Evolutionary conservation across 768 basidiomycete species (phyloP).

Genomic region (Mycena alexandri): DNA sequence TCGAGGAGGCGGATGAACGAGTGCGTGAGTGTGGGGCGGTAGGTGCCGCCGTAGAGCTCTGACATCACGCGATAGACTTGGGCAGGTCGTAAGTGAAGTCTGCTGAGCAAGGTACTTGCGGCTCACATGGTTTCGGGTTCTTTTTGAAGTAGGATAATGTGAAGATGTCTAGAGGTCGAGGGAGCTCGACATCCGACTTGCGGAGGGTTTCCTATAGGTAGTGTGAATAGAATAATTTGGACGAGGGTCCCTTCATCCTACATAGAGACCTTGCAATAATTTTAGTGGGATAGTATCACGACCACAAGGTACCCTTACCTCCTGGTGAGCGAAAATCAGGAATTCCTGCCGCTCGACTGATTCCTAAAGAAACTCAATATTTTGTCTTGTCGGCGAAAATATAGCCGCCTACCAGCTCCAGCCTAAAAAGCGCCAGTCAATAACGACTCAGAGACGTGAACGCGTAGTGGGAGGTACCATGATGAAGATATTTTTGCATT

Average conservation of each 20-base stretch:
- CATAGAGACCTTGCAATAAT: conserved; percentile 19
- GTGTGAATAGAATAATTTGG: background rate
- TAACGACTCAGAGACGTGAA: background rate
- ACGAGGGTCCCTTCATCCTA: background rate
- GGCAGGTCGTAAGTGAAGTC: background rate
- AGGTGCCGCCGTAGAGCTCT: conserved; percentile 23
- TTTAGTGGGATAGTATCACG: background rate
- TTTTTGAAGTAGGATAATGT: conserved; percentile 27
- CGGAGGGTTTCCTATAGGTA: conserved; percentile 11
- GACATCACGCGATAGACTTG: conserved; percentile 27
- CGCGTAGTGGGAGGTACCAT: conserved; percentile 8
- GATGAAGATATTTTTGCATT: conserved; percentile 25
- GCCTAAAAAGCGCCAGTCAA: background rate
- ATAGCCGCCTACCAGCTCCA: conserved; percentile 11
- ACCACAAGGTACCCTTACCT: conserved; percentile 3
- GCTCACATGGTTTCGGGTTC: conserved; percentile 25
- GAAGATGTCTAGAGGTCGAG: conserved; percentile 23
- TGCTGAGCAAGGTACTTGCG: background rate
- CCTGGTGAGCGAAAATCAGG: conserved; percentile 25
- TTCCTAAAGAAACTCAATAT: conserved; percentile 9
- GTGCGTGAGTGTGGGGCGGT: conserved; percentile 32
- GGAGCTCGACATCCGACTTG: conserved; percentile 7
- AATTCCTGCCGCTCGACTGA: conserved; percentile 28
- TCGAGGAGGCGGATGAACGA: conserved; percentile 31
- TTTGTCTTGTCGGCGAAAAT: too few species aligned